These are phyloP conservation scores for Rhodamnia argentea DNA, from an alignment of 345 rosid species.

Conservation along the genomic window DNA sequence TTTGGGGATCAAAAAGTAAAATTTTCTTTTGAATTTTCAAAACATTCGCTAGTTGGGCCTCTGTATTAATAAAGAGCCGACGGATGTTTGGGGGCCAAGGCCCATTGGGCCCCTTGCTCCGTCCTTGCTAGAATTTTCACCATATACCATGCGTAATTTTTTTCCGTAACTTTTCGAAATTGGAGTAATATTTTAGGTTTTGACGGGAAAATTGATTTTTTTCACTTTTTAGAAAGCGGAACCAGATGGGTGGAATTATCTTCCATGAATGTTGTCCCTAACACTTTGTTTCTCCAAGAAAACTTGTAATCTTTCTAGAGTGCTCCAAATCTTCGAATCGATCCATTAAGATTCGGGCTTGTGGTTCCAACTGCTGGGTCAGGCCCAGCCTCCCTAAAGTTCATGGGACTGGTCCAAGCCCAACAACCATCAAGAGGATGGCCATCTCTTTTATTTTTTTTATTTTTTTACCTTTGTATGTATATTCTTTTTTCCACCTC, in stretches of 20 bases:
- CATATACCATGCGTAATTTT: fast-evolving
- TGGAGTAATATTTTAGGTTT: neutral
- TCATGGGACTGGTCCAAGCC: neutral
- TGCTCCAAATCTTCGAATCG: neutral
- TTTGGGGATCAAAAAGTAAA: too few relatives aligned
- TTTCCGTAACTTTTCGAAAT: neutral
- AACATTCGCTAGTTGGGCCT: too few relatives aligned
- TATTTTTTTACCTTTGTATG: too few relatives aligned
- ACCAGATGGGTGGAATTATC: neutral
- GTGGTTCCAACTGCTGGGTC: neutral
- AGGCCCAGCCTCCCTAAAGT: neutral
- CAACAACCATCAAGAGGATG: neutral
- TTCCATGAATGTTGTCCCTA: neutral
- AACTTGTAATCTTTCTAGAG: neutral
- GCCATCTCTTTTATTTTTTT: neutral
- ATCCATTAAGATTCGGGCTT: neutral
- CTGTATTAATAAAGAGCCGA: too few relatives aligned
- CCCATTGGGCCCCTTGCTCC: neutral
- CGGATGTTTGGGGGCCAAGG: neutral
- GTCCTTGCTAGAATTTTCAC: neutral
- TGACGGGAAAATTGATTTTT: neutral
- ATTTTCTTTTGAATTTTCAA: too few relatives aligned
- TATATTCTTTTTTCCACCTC: neutral
- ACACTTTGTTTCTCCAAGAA: neutral
- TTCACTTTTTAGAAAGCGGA: neutral